Base-by-base conservation (phyloP, 2,329 filamentous ascomycete species). In the Aspergillus ruber region DNA sequence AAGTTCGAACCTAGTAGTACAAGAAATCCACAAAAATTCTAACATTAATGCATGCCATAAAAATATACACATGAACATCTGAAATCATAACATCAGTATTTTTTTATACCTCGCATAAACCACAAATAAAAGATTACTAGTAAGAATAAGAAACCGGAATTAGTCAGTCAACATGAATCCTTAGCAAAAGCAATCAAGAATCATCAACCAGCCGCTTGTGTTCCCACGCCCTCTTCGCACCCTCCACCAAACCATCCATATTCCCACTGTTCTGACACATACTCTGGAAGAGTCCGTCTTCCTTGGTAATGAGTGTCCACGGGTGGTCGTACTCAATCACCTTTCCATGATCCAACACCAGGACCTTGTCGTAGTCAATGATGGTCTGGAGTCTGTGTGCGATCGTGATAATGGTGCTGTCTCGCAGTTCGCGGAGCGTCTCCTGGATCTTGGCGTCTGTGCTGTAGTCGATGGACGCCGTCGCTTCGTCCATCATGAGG, bases 401-500 rank as follows among this genome's bases (percentile, higher is more conserved):
- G 61, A 98, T 97, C 0, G 93, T 97, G 64, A 97, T 88, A 50
- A 94, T 95, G 0, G 93, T 98, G 66, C 90, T 88, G 25, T 70
- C 78, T 55, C 84, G 86, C 58, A 97, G 80, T 67, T 95, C 87
- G n/a, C 90, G 85, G 51, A 98, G 90, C 0, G 93, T 97, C 60
- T 88, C 89, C 70, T 98, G 93, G 57, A 98, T 97, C 73, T 95
- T 96, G 43, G 85, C 79, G 62, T 98, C 93, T 2, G 93, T 98
- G 4, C 84, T 86, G 69, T 97, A 97, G 71, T 98, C 93, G 62
- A 98, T 97, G 0, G 88, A 95, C 0, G 93, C 93, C 0, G 93
- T 98, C 0, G 93, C 93, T 74, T 98, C 93, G 68, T 98, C 93
- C 93, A 98, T 97, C 63, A 98, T 85, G n/a, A 98, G 76, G 1